Evolutionary conservation across 768 basidiomycete genomes (phyloP).

Genomic region (Cubamyces lactineus): DNA sequence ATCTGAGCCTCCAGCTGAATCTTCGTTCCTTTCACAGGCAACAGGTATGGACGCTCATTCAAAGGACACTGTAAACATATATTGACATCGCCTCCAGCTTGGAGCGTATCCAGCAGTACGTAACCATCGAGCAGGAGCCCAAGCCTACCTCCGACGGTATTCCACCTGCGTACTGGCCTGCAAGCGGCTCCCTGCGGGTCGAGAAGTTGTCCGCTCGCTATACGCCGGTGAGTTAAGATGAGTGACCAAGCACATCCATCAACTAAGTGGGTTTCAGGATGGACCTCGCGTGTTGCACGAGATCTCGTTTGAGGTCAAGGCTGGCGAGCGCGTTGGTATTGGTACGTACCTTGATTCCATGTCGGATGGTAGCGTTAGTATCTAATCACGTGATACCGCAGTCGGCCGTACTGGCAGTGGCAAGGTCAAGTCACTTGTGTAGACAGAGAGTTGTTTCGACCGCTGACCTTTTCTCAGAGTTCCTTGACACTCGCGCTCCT

Average conservation of each 20-base stretch:
- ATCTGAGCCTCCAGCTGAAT: not conserved
- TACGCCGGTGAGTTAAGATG: conserved; percentile 32
- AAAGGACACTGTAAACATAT: not conserved
- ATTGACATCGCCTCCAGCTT: conserved; percentile 34
- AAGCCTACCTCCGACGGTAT: conserved; percentile 40
- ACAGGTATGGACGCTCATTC: conserved; percentile 32
- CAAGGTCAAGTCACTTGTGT: conserved; percentile 37
- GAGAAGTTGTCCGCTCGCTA: conserved; percentile 55
- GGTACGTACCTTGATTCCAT: conserved; percentile 25
- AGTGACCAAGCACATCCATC: not conserved
- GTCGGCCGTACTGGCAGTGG: conserved; percentile 64
- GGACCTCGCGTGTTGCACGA: conserved; percentile 60
- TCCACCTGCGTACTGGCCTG: conserved; percentile 66
- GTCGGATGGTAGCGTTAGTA: not conserved
- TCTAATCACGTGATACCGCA: not conserved
- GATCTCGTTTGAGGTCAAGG: conserved; percentile 52
- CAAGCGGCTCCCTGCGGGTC: conserved; percentile 51
- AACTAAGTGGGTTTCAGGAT: conserved; percentile 38
- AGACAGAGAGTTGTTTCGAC: not conserved
- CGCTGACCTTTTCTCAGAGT: conserved; percentile 36
- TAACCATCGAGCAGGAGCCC: conserved; percentile 56
- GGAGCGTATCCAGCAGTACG: conserved; percentile 55
- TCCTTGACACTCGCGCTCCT: conserved; percentile 56
- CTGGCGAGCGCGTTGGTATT: conserved; percentile 62
- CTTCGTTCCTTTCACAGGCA: conserved; percentile 27